Evolutionary conservation across 139 green algal species (phyloP), one percentile per base, ranked within the genome.

Genomic region (Volvox africanus): DNA sequence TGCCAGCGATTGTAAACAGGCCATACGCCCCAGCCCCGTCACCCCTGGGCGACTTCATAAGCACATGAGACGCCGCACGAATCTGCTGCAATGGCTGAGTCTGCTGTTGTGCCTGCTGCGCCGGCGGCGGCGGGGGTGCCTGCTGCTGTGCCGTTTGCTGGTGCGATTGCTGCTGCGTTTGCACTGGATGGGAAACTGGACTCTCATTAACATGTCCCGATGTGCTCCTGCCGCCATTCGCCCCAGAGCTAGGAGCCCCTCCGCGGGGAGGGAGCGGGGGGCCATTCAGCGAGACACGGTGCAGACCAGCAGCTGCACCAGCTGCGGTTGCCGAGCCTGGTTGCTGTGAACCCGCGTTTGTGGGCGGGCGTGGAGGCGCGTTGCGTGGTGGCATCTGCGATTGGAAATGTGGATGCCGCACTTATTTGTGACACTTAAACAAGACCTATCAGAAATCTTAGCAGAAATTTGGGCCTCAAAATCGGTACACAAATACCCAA

Each of bases 51-150:
- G 80, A 86, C 14, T 73, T 37, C 14, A 86, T 61, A 3, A 77
- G 81, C 30, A 68, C 61, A 61, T 87, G 81, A 30, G 81, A 87
- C 18, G 81, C 81, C 13, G 81, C 81, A 22, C 81, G 61, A 20
- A 87, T 55, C n/a, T 87, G 81, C 61, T 76, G 81, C 81, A 87
- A 33, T 1, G 61, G 16, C 61, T 76, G 81, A 11, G n/a, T 55
- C 61, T 61, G 81, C 16, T 76, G 81, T 2, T 76, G 81, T 32
- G 36, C n/a, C 61, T 76, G 81, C 16, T 76, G 61, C 28, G n/a
- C 3, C 5, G 55, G 32, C 30, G n/a, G 32, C 30, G 1, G 76
- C 6, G 32, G 32, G 17, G n/a, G 30, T 24, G 76, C 76, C n/a
- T n/a, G 32, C 33, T 24, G 65, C 65, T 24, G 65, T 9, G 11